Evolutionary conservation across 2,329 filamentous ascomycete species (phyloP), one percentile per base, ranked within the genome.

Genomic region (Stemphylium vesicarium): DNA sequence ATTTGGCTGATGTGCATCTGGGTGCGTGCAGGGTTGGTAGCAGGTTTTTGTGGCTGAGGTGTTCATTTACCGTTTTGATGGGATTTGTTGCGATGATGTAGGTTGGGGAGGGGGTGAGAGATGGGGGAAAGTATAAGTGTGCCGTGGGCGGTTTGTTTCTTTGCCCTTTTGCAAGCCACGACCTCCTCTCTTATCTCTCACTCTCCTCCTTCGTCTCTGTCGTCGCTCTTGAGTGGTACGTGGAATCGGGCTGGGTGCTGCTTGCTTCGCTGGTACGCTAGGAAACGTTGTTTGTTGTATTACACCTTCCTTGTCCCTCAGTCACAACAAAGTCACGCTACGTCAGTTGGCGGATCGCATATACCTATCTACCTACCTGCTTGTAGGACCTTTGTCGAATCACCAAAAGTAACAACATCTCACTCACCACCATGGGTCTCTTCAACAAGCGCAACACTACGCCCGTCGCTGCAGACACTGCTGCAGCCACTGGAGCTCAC

Each of bases 401-500:
- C 29, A 20, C n/a, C 45, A 36, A 18, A 37, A 48, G n/a, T 42
- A 59, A 37, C 44, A 15, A 37, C 26, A 32, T 32, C n/a, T 12
- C 37, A 37, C 12, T 35, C 16, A 26, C 39, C 50, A 50, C 32
- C 45, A 78, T 78, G 75, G 68, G 69, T 33, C 65, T 77, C 64
- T 77, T 78, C 68, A 76, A 69, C 57, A 71, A 71, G 47, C 73
- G 71, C 51, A 51, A 65, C 5, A 64, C 66, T 31, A 64, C 66
- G 31, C 64, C 74, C 32, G 69, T 69, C 9, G 67, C 73, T 41
- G 65, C 68, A n/a, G 69, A 77, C 59, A 76, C 71, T 2, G 67
- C 72, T 1, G 66, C 70, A 7, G 69, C 73, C 13, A 71, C 72
- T 20, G 70, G 70, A 16, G 53, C 63, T 15, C 61, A 57, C 35